Base-by-base conservation (phyloP, 441 rosid genomes). In the Croton setiger region DNA sequence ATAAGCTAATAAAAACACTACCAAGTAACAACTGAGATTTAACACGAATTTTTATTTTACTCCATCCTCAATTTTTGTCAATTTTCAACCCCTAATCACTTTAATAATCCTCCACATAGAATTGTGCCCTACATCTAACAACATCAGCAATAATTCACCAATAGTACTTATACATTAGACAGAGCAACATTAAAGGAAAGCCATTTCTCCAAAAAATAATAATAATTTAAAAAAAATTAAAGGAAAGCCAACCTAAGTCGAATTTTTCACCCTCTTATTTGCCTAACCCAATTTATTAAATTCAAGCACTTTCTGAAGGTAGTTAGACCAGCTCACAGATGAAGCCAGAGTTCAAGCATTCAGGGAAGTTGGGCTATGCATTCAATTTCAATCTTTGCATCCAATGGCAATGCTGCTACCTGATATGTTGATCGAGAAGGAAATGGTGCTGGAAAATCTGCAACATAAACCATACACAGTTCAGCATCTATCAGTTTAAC, bases 391-490 rank as follows among this genome's bases (percentile, higher is more conserved):
- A 92, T 84, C 88, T 72, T 90, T 23, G 98, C 95, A 65, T 88
- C 81, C 74, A 88, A 44, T 10, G 99, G 98, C 84, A 92, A 76
- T 69, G 93, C 99, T 27, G 98, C 98, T 1, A 89, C 98, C 79
- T 90, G 97, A 75, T 86, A 92, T 21, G 99, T 95, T 5, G 98
- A 82, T 44, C 97, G 86, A 39, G 99, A 92, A 8, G 99, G 99
- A 35, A 89, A 82, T 69, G 93, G 91, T 51, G 87, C 86, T 10
- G 91, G 85, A 67, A 95, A 92, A 82, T 92, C 98, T 90, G 92
- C 75, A 81, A 68, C 20, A 78, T 5, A 74, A 58, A 74, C 44
- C 63, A 52, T n/a, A 59, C 23, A 12, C 31, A 64, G 27, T 17
- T 47, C 0, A 45, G 3, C 2, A 13, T 27, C 33, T 5, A 39